Evolutionary conservation across 306 rosid genomes (phyloP), one percentile per base, ranked within the genome.

Genomic region (Sicyos edulis): DNA sequence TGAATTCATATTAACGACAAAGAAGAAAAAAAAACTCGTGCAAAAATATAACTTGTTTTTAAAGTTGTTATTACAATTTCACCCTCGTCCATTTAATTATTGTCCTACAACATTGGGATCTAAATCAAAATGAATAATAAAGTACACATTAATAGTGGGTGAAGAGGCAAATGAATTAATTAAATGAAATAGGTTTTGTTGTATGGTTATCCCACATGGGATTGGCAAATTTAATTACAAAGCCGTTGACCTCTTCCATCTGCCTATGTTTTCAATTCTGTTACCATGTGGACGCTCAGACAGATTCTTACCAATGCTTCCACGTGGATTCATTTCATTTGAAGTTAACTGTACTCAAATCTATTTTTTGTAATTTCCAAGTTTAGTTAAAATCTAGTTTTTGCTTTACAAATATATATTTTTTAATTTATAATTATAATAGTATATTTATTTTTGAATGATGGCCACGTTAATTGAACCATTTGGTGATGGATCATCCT

Each of bases 241-340:
- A 67, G 19, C 8, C 56, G 72, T 67, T 67, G 72, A 67, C 72
- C 54, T 66, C 72, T 67, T 67, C 72, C 32, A 64, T 64, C 71
- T 64, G 32, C 32, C 71, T n/a, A 64, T 64, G 71, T 37, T 64
- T 63, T 9, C 51, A 50, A 6, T 24, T 63, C 51, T 40, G 53
- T 26, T 17, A 42, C 17, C 71, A 64, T 64, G 71, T 64, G 71
- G 34, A 7, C 53, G 17, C 71, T 65, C 71, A 65, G 54, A 65
- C 32, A 65, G 49, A 10, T 20, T 15, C 57, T 68, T 55, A 55
- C 54, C 42, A 3, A 13, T n/a, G 3, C 14, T 4, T 68, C 72
- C 72, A 68, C 72, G 72, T 68, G 72, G 32, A 47, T 2, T 3
- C 8, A 6, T 68, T 68, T 22, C 72, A 68, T 68, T 49, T 1